Evolutionary conservation across 83 land plant species (phyloP).

Genomic region (Diphasiastrum complanatum): DNA sequence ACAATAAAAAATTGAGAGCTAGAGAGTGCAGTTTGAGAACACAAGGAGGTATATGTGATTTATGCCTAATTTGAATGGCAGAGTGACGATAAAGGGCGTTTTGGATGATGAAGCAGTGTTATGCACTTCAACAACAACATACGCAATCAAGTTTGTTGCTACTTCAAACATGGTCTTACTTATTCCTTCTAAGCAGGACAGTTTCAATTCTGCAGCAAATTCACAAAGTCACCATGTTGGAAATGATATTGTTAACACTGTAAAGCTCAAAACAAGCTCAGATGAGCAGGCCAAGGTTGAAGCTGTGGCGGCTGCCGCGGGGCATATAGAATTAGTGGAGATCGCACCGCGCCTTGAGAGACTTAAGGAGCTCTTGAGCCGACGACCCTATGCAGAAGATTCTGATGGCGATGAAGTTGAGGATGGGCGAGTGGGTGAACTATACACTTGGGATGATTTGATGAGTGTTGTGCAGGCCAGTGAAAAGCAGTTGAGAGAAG

Average conservation of each 20-base stretch:
- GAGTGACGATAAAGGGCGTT: conserved; percentile 63
- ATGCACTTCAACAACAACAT: conserved; percentile 72
- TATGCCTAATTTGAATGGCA: conserved; percentile 16
- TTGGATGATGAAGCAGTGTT: conserved; percentile 83
- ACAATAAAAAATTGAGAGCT: no score
- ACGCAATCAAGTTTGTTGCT: conserved; percentile 79
- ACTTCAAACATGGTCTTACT: conserved; percentile 82
- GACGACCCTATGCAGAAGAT: conserved; percentile 50
- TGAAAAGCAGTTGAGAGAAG: conserved; percentile 61
- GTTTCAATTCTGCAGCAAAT: no score
- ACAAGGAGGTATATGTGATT: no score
- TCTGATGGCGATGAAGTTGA: conserved; percentile 25
- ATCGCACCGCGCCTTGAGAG: conserved; percentile 72
- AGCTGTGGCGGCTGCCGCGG: conserved; percentile 56
- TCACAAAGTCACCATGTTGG: no score
- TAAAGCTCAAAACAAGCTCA: no score
- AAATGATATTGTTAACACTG: no score
- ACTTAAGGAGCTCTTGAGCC: conserved; percentile 48
- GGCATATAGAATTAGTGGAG: conserved; percentile 69
- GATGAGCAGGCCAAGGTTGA: conserved; percentile 23
- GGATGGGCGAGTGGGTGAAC: conserved; percentile 15
- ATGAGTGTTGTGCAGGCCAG: conserved; percentile 67
- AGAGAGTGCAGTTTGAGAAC: no score
- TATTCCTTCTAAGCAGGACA: conserved; percentile 48
- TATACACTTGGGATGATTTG: conserved; percentile 73